phyloP scores from a whole-genome alignment of 108 stramenopile genomes.

The Cyclostephanos invisitatus region DNA sequence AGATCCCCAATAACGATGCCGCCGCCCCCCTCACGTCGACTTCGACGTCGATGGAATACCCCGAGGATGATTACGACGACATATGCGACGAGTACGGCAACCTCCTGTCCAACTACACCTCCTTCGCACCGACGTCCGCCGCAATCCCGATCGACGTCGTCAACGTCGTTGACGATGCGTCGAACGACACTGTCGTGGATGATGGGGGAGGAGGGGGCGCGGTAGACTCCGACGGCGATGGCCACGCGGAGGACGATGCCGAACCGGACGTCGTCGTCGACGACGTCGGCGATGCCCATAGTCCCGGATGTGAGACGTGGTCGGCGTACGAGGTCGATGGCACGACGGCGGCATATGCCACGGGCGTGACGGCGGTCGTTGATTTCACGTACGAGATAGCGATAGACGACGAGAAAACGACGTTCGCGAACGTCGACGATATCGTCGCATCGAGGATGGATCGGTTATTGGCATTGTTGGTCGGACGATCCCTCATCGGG shows the following conservation, averaged over 20 bases:
- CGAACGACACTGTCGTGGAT: background rate
- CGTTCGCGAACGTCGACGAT: background rate
- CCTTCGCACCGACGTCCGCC: background rate
- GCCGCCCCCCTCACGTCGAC: background rate
- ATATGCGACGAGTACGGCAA: background rate
- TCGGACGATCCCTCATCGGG: constrained; percentile 19
- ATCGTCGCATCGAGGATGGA: constrained; percentile 13
- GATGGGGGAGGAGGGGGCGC: too few species aligned
- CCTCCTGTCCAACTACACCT: background rate
- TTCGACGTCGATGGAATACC: background rate
- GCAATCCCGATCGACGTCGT: background rate
- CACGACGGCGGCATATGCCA: background rate
- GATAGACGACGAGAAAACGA: background rate
- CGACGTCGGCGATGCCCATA: constrained; percentile 6
- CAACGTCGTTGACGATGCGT: background rate
- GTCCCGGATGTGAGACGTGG: constrained; percentile 23
- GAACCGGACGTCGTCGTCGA: too few species aligned
- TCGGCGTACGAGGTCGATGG: background rate
- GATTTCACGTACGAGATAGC: constrained; percentile 28
- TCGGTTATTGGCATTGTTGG: constrained; percentile 9
- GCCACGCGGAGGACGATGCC: too few species aligned
- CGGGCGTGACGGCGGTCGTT: constrained; percentile 8
- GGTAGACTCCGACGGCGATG: too few species aligned
- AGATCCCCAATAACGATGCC: too few species aligned
- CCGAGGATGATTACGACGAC: background rate